Base-by-base conservation (phyloP, 1,284 basidiomycete species). In the Naganishia cerealis region DNA sequence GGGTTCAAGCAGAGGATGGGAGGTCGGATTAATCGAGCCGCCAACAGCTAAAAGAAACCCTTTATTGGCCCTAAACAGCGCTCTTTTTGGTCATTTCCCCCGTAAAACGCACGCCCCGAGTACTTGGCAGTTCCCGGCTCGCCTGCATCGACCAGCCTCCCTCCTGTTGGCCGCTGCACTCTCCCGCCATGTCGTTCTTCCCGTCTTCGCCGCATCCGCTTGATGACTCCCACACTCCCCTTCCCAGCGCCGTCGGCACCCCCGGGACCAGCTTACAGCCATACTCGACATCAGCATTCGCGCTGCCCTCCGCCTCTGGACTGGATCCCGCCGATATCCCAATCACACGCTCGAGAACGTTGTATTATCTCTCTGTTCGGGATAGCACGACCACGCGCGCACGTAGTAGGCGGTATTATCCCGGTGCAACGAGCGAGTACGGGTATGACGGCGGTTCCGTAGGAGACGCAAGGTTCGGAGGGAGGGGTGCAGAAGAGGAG, bases 321-420 rank as follows among this genome's bases (percentile, higher is more conserved):
- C 48, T 52, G 7, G 55, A 56, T 24, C 26, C 54, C 9, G 10
- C 46, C 5, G 70, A 36, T 13, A 68, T 70, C 54, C 79, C 78
- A 2, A 75, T 80, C 26, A 94, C 90, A 21, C 89, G 95, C 73
- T 94, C 91, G 1, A 83, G 95, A 58, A 98, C 95, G 3, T 87
- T 94, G 61, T 87, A 97, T 76, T 99, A 96, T 81, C 88, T 97
- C 68, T 97, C 94, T 12, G 93, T 93, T 79, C 86, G 95, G 71
- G 92, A 97, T 81, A 93, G 92, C 3, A 85, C 84, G 61, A 74
- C 61, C 39, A 40, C 70, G 77, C 82, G 54, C 80, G 80, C 53
- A 57, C 73, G 80, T 13, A 65, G 67, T 43, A 73, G 72, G 57
- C 74, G 75, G 69, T 80, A 77, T 76, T 75, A 75, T 58, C 55